These are phyloP conservation scores for Aureobasidium sp. DNA, from an alignment of 2,329 filamentous ascomycete genomes.

Conservation along the genomic window DNA sequence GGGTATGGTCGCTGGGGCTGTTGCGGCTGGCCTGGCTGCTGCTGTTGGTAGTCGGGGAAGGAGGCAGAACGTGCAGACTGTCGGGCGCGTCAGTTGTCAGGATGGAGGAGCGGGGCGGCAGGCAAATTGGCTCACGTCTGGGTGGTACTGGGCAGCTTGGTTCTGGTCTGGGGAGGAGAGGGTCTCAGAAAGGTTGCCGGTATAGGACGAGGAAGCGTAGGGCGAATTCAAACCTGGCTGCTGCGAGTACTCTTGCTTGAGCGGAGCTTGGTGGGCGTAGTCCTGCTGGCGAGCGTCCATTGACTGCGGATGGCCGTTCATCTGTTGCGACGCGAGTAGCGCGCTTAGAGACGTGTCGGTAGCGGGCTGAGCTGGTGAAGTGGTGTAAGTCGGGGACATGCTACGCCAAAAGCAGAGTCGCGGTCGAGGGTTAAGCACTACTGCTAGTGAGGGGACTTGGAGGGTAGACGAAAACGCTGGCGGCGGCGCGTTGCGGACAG, in stretches of 20 bases:
- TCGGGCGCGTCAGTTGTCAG: constrained; percentile 77
- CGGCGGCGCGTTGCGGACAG: constrained; percentile 27
- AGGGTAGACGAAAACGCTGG: constrained; percentile 22
- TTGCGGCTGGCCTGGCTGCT: constrained; percentile 44
- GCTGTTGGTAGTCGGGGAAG: constrained; percentile 74
- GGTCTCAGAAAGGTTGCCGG: constrained; percentile 68
- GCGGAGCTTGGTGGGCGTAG: constrained; percentile 28
- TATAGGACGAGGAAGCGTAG: constrained; percentile 40
- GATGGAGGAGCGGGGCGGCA: constrained; percentile 62
- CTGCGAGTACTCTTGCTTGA: constrained; percentile 34
- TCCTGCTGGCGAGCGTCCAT: constrained; percentile 47
- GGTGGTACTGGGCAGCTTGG: constrained; percentile 84
- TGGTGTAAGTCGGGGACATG: constrained; percentile 41
- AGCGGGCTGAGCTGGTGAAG: constrained; percentile 24
- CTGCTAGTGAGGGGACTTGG: constrained; percentile 16
- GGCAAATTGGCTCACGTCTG: constrained; percentile 46
- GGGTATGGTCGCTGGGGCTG: constrained; percentile 6
- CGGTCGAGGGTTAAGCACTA: constrained; percentile 19
- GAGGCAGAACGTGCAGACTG: constrained; percentile 68
- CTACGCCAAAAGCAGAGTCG: constrained; percentile 27
- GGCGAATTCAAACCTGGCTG: constrained; percentile 47
- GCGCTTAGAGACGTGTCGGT: constrained; percentile 33
- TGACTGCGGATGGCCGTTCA: constrained; percentile 35
- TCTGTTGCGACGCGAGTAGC: constrained; percentile 31
- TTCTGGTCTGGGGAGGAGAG: constrained; percentile 71